Conservation (phyloP, 306 rosid species). For the Cucumis sativus region Cucumber_9930_V3 NC_026658.2:22715001-22715500, state of each 20-base stretch:
- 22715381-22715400: slow-evolving; percentile 5
- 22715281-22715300: slow-evolving; percentile 97
- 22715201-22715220: slow-evolving; percentile 64
- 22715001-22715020: slow-evolving; percentile 66
- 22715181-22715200: slow-evolving; percentile 83
- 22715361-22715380: slow-evolving; percentile 14
- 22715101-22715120: not conserved
- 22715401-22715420: not conserved
- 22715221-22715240: slow-evolving; percentile 54
- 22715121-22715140: slow-evolving; percentile 8
- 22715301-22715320: slow-evolving; percentile 97
- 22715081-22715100: not conserved
- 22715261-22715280: slow-evolving; percentile 70
- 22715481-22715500: not conserved
- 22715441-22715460: not conserved
- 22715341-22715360: slow-evolving; percentile 8
- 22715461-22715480: not conserved
- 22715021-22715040: slow-evolving; percentile 49
- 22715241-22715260: slow-evolving; percentile 73
- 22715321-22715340: slow-evolving; percentile 84
- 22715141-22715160: slow-evolving; percentile 49
- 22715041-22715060: slow-evolving; percentile 12
- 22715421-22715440: not conserved
- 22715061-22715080: not conserved
- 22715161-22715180: slow-evolving; percentile 84